Percentiles rank a stretch among this genome's conserved stretches.
Evolutionary conservation across 2,329 filamentous ascomycete species (phyloP).

Genomic region (Emydomyces testavorans): DNA sequence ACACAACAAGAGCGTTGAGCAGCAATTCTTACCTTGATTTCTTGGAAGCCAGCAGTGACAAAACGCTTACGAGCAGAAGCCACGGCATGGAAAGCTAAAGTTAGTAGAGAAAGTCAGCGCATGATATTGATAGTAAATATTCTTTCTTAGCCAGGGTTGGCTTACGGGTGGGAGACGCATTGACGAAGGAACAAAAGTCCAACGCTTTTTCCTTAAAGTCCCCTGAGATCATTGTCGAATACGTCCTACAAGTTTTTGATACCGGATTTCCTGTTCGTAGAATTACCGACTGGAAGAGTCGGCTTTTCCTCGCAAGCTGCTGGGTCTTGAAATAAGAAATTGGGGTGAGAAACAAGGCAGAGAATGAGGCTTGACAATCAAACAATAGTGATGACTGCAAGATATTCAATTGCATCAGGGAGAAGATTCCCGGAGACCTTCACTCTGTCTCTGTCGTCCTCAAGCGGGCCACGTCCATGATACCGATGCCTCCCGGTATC

Average conservation of each 20-base stretch:
- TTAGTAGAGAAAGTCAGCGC: conserved; percentile 38
- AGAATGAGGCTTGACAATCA: not conserved
- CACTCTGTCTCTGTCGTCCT: no score
- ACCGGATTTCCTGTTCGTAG: not conserved
- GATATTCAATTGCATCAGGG: conserved; percentile 7
- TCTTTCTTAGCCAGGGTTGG: no score
- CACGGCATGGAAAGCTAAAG: conserved; percentile 97
- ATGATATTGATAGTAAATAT: not conserved
- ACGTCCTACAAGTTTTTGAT: conserved; percentile 2
- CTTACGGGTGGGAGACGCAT: conserved; percentile 85
- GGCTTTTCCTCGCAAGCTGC: conserved; percentile 4
- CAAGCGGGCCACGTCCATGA: no score
- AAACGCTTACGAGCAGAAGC: conserved; percentile 64
- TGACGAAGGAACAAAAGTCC: conserved; percentile 88
- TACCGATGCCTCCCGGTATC: no score
- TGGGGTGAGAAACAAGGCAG: not conserved
- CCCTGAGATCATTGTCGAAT: conserved; percentile 22
- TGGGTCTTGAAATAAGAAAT: not conserved
- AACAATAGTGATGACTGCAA: conserved; percentile 8
- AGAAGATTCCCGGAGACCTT: no score
- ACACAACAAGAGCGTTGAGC: not conserved
- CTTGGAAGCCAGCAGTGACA: conserved; percentile 70
- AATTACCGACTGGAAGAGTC: not conserved
- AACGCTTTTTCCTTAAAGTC: conserved; percentile 41
- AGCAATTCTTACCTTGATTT: conserved; percentile 51